Evolutionary conservation across 139 green algal species (phyloP), one percentile per base, ranked within the genome.

Genomic region (Axilococcus clingmanii): DNA sequence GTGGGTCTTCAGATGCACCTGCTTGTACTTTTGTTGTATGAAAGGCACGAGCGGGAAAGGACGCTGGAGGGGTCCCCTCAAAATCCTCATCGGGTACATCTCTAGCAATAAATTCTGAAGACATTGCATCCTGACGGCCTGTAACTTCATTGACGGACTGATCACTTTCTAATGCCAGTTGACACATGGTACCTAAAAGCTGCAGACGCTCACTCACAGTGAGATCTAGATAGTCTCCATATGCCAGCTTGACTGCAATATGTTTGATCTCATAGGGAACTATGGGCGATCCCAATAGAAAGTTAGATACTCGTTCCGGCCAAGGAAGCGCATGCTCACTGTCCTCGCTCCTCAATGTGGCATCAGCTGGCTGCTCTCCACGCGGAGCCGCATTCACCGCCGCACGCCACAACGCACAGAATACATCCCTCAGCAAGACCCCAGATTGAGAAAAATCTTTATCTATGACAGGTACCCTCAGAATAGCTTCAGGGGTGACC

Each of bases 341-440:
- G 17, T 32, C 24, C 4, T n/a, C 44, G 55, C 31, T 44, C 34
- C 22, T 25, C 22, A n/a, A 41, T 28, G 33, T 65, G 20, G 37
- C 55, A 7, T 48, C 17, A 11, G 41, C 16, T 12, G 65, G 51
- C 41, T 49, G 33, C 30, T 56, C 29, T 23, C 23, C 12, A 5
- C 15, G 9, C 3, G 31, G 28, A 9, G 40, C 44, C 7, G 7
- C 57, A 31, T 57, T 57, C 2, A 52, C 43, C 2, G 62, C 71
- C 14, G 76, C 57, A 24, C 77, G 29, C 30, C 23, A 15, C 52
- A 91, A 48, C 1, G 63, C 71, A 16, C 53, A 64, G 53, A 84
- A 75, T 27, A 89, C 25, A 48, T 90, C 81, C 3, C 81, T 67
- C 63, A 89, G 63, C 49, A 90, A 45, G 22, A 78, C 36, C 1